These are phyloP conservation scores for Phytopythium cucurbitacearum DNA, from an alignment of 352 stramenopile species.

Conservation along the genomic window DNA sequence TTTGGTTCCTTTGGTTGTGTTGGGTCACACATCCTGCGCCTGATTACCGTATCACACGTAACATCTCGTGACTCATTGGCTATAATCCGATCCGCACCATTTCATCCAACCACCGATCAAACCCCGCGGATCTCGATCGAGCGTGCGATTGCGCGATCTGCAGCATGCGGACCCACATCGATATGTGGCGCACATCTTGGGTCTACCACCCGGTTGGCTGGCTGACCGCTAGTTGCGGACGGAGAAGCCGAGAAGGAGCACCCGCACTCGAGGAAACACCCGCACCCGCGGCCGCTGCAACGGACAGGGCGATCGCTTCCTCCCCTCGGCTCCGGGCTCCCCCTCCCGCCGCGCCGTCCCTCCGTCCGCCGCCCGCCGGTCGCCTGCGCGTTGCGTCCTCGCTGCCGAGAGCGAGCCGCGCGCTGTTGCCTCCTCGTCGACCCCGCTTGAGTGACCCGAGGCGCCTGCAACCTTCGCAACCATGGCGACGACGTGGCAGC, in stretches of 20 bases:
- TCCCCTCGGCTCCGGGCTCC: no score
- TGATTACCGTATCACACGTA: constrained; percentile 1
- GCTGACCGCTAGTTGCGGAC: constrained; percentile 4
- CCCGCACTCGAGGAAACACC: constrained; percentile 3
- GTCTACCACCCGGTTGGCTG: constrained; percentile 10
- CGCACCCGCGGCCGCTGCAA: no score
- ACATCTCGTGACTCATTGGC: constrained; percentile 1
- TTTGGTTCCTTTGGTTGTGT: background rate
- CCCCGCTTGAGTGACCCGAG: no score
- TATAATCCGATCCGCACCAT: background rate
- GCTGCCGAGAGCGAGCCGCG: no score
- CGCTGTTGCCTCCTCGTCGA: background rate
- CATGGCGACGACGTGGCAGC: constrained; percentile 64
- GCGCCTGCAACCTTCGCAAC: background rate
- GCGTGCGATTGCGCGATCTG: background rate
- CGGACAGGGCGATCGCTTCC: no score
- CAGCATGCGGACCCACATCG: background rate
- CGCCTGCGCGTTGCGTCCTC: no score
- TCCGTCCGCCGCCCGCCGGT: no score
- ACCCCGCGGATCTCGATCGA: background rate
- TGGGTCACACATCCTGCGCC: background rate
- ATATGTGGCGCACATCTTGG: background rate
- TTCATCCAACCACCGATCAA: background rate
- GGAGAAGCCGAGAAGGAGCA: constrained; percentile 1
- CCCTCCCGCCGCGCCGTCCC: no score